Percentiles rank a stretch among this genome's conserved stretches.
Evolutionary conservation across 225 moss, liverwort and hornwort species (phyloP).

Genomic region (Pseudisothecium myosuroides): DNA sequence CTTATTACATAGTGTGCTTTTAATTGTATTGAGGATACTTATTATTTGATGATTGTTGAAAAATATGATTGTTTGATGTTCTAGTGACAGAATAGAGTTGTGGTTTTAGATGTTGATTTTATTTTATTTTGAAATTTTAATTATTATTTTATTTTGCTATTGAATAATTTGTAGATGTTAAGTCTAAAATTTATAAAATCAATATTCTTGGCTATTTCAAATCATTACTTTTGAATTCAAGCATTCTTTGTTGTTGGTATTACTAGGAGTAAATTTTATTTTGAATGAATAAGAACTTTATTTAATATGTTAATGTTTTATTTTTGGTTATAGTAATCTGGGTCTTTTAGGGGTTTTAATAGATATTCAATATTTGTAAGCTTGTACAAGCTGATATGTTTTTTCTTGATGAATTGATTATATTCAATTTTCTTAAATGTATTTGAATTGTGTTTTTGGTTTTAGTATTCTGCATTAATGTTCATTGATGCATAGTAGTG

Average conservation of each 20-base stretch:
- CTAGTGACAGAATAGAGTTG: background rate
- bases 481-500: background rate
- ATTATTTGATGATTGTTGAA: background rate
- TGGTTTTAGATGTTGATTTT: background rate
- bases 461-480: background rate
- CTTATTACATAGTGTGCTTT: background rate
- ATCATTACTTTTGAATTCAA: background rate
- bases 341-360: background rate
- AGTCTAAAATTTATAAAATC: no score
- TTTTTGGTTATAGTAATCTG: no score
- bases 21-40: background rate
- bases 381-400: background rate
- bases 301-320: background rate
- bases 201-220: background rate
- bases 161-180: background rate
- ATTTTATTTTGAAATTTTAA: background rate
- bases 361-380: no score
- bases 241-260: background rate
- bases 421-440: background rate
- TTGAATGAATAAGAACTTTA: background rate
- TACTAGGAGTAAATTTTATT: no score
- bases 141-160: background rate
- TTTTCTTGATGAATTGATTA: background rate
- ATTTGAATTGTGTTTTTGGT: background rate
- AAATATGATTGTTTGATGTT: background rate